Evolutionary conservation across 208 protist genomes (phyloP), one percentile per base, ranked within the genome.

Genomic region (Leptomonas seymouri): DNA sequence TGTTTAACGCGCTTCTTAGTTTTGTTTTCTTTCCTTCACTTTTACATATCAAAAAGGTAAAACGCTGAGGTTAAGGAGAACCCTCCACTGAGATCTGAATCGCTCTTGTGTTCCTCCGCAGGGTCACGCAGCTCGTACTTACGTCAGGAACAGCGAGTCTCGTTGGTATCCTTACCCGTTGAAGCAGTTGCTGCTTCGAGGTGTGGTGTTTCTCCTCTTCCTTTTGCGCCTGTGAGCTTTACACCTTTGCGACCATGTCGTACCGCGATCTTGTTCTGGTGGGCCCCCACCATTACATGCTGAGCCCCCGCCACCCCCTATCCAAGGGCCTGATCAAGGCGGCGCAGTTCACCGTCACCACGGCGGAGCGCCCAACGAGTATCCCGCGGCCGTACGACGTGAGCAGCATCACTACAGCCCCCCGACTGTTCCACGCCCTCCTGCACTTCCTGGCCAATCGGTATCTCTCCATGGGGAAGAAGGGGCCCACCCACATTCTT

Each of bases 381-480:
- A 34, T 73, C 23, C 70, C 64, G 21, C 61, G 69, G 0, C 76
- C 93, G n/a, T 95, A 96, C 76, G 91, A 98, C 58, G 81, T 97
- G 25, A 91, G 73, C 67, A 89, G 67, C 82, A 84, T 97, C 56
- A 95, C 88, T 0, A 88, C 93, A 41, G 81, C 84, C 36, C 90
- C 90, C 15, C 51, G 46, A 5, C 71, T 94, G 7, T 93, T 97
- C 65, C 46, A 84, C 28, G 56, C 71, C 2, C 71, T 94, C 18
- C 77, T 96, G 34, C 39, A 89, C 51, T 87, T 89, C 31, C 71
- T 97, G 3, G 77, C 76, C 11, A 60, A 83, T 16, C 79, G 92
- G 4, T 97, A 96, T 64, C 71, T 74, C 21, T 34, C 54, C 1
- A 87, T 93, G 82, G 84, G 80, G 11, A 27, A 54, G 3, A 62